Evolutionary conservation across 2,329 filamentous ascomycete species (phyloP).

Genomic region (Ceratocystis smalleyi): DNA sequence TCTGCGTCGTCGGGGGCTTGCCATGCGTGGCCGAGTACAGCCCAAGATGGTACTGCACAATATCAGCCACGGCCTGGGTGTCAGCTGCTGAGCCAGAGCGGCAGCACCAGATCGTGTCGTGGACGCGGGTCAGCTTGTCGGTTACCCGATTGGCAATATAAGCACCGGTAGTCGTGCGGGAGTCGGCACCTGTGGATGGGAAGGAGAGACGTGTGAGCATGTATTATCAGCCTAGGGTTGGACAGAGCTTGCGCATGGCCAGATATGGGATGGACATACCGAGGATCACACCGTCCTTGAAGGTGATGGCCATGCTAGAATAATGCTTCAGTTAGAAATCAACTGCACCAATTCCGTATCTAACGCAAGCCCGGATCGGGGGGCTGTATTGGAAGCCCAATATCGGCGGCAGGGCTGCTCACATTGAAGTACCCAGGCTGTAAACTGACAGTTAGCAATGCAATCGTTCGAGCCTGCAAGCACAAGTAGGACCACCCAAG

Average conservation of each 20-base stretch:
- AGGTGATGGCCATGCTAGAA: conserved; percentile 89
- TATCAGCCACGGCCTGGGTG: conserved; percentile 94
- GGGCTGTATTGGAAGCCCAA: not conserved
- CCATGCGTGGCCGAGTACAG: conserved; percentile 84
- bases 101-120: conserved; percentile 99
- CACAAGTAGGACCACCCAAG: not conserved
- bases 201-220: not conserved
- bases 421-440: conserved; percentile 96
- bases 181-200: conserved; percentile 57
- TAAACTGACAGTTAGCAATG: conserved; percentile 24
- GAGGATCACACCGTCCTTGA: conserved; percentile 94
- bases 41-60: conserved; percentile 90
- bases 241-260: not conserved
- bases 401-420: conserved; percentile 26
- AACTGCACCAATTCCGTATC: conserved; percentile 14
- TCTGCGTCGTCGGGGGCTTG: conserved; percentile 83
- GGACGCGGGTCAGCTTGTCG: conserved; percentile 95
- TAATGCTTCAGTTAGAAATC: conserved; percentile 19
- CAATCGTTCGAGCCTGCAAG: not conserved
- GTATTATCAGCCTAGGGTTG: too few relatives aligned
- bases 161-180: conserved; percentile 87
- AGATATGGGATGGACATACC: conserved; percentile 32
- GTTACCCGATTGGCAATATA: conserved; percentile 99
- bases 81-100: conserved; percentile 93
- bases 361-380: too few relatives aligned